Evolutionary conservation across 2,329 filamentous ascomycete genomes (phyloP).

Genomic region (Hypoxylon sp.): DNA sequence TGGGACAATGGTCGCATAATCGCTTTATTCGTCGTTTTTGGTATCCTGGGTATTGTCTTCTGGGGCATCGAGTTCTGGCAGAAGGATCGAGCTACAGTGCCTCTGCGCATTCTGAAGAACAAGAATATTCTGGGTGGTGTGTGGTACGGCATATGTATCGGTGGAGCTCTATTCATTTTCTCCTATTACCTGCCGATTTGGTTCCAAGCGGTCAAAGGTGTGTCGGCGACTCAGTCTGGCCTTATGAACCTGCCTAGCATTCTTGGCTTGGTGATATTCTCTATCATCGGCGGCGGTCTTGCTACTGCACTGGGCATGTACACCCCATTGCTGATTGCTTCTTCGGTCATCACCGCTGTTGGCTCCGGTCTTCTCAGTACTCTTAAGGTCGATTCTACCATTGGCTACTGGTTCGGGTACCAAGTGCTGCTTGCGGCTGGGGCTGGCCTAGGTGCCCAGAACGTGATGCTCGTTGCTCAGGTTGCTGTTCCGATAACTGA

Average conservation of each 20-base stretch:
- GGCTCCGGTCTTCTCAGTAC: constrained; percentile 61
- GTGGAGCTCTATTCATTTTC: constrained; percentile 27
- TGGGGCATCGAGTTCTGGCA: constrained; percentile 55
- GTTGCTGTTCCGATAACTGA: constrained; percentile 26
- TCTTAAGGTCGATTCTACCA: constrained; percentile 53
- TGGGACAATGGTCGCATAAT: constrained; percentile 57
- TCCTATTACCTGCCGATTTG: constrained; percentile 55
- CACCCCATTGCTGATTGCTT: constrained; percentile 57
- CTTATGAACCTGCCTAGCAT: constrained; percentile 57
- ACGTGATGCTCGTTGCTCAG: constrained; percentile 35
- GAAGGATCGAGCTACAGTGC: constrained; percentile 58
- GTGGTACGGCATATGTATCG: constrained; percentile 34
- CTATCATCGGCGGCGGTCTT: constrained; percentile 51
- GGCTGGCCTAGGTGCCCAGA: constrained; percentile 26
- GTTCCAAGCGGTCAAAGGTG: constrained; percentile 55
- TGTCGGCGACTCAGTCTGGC: constrained; percentile 55
- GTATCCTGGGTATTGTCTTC: constrained; percentile 54
- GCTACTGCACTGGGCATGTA: constrained; percentile 58
- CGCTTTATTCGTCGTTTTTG: constrained; percentile 54
- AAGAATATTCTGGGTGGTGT: constrained; percentile 32
- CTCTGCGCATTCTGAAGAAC: constrained; percentile 57
- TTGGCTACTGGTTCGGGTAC: constrained; percentile 60
- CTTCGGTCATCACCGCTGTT: constrained; percentile 53
- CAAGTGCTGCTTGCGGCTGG: constrained; percentile 51
- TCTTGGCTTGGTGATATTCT: constrained; percentile 53